These are phyloP conservation scores for Apodospora peruviana DNA, from an alignment of 495 filamentous ascomycete genomes.

Conservation along the genomic window DNA sequence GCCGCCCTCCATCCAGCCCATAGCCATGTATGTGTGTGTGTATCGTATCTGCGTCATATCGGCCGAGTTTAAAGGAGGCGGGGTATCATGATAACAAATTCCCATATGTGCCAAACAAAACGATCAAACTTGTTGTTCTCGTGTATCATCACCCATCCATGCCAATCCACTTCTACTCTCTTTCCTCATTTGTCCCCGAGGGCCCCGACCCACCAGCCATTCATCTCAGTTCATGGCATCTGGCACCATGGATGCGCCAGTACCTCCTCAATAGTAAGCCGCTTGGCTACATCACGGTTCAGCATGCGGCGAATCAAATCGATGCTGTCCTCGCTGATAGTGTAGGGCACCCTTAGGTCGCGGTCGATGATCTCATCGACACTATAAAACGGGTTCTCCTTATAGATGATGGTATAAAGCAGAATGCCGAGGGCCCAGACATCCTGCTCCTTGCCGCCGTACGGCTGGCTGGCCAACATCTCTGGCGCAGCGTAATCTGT, in stretches of 20 bases:
- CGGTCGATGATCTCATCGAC: conserved; percentile 99
- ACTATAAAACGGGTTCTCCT: conserved; percentile 98
- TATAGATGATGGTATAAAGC: conserved; percentile 97
- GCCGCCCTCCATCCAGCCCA: too few relatives aligned
- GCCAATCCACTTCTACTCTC: too few relatives aligned
- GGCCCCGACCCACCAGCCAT: too few relatives aligned
- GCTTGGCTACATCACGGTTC: conserved; percentile 72
- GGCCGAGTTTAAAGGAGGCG: too few relatives aligned
- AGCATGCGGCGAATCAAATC: conserved; percentile 88
- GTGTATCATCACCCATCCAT: too few relatives aligned
- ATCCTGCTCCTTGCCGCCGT: conserved; percentile 94
- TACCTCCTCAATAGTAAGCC: conserved; percentile 78
- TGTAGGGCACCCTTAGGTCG: conserved; percentile 83
- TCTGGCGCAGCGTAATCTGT: conserved; percentile 96
- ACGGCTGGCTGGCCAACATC: conserved; percentile 88
- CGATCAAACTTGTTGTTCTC: too few relatives aligned
- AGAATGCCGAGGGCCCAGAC: conserved; percentile 98
- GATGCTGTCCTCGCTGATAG: conserved; percentile 87
- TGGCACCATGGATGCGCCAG: conserved; percentile 77
- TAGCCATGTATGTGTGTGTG: too few relatives aligned
- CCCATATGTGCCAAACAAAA: too few relatives aligned
- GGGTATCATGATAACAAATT: too few relatives aligned
- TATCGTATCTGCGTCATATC: too few relatives aligned
- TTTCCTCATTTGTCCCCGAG: too few relatives aligned
- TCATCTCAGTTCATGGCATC: conserved; percentile 29